Base-by-base conservation (phyloP, 2,329 filamentous ascomycete genomes). In the Leptographium galeiforme region DNA sequence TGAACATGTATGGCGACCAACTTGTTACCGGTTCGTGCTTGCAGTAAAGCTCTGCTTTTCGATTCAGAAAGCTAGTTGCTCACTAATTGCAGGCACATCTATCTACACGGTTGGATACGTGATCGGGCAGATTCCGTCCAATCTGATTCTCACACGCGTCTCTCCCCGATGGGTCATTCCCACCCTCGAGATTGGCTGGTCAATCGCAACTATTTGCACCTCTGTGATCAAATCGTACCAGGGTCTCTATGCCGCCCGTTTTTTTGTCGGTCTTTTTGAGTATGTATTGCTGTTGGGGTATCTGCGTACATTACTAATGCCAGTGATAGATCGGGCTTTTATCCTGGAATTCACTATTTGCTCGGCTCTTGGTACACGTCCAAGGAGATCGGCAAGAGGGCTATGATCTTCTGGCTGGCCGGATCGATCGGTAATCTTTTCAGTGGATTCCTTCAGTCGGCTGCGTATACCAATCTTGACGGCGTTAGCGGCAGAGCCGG, bases 401-500 rank as follows among this genome's bases (percentile, higher is more conserved):
- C 73, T 5, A 80, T 77, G 48, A 76, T 85, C 49, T 85, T 84
- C 60, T 81, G 78, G 1, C 71, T 77, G 0, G 78, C 77, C 12
- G 79, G 79, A 0, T 69, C 82, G 1, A 76, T 76, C 75, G 59
- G 59, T 7, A 33, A 18, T 5, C 62, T 68, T 55, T 58, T 67
- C 16, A 64, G 61, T 45, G 66, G 66, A 0, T 65, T 67, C 45
- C 62, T 79, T 0, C 76, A 79, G 58, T 71, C 75, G 2, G 56
- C 50, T 2, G 74, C 75, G 0, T 79, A 78, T 57, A 73, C 67
- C 3, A 75, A 76, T 50, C 66, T 80, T 0, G 72, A 76, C 33
- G 72, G 73, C 1, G 68, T 72, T 0, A 63, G 62, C 8, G 76
- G 75, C 0, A 67, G 76, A 60, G 64, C 72, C 0, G 76, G 76